These are phyloP conservation scores for Delonix regia DNA, from an alignment of 306 rosid genomes.

Conservation along the genomic window DNA sequence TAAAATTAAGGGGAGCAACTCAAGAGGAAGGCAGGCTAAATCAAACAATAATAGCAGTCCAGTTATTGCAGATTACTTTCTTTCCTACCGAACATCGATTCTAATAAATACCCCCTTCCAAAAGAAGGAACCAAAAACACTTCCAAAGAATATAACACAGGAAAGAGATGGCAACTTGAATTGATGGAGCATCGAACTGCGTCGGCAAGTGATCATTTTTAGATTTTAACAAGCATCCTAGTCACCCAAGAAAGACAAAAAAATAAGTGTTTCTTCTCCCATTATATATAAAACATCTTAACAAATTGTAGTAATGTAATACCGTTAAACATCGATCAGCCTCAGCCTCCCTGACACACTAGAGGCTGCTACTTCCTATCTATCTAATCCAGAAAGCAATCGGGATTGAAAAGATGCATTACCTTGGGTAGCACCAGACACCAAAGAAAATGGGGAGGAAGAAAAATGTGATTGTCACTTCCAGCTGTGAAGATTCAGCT, in stretches of 20 bases:
- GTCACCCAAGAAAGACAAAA: not conserved
- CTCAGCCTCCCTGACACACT: constrained; percentile 5
- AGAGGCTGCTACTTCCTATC: constrained; percentile 18
- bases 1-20: not conserved
- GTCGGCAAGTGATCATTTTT: not conserved
- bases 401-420: not conserved
- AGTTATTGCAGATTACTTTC: not conserved
- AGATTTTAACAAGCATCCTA: not conserved
- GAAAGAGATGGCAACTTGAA: not conserved
- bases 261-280: not conserved
- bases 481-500: constrained; percentile 63
- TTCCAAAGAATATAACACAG: not conserved
- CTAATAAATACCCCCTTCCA: constrained; percentile 13
- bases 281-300: constrained; percentile 27
- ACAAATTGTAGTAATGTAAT: not conserved
- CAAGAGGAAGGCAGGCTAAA: constrained; percentile 6
- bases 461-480: constrained; percentile 30
- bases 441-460: not conserved
- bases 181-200: not conserved
- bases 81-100: constrained; percentile 10
- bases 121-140: not conserved
- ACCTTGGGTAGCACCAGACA: constrained; percentile 6
- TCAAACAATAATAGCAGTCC: not conserved
- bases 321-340: not conserved
- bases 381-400: constrained; percentile 22